Percentiles rank a stretch among this genome's conserved stretches.
Evolutionary conservation across 2,329 filamentous ascomycete genomes (phyloP).

Genomic region (Aspergillus bombycis): DNA sequence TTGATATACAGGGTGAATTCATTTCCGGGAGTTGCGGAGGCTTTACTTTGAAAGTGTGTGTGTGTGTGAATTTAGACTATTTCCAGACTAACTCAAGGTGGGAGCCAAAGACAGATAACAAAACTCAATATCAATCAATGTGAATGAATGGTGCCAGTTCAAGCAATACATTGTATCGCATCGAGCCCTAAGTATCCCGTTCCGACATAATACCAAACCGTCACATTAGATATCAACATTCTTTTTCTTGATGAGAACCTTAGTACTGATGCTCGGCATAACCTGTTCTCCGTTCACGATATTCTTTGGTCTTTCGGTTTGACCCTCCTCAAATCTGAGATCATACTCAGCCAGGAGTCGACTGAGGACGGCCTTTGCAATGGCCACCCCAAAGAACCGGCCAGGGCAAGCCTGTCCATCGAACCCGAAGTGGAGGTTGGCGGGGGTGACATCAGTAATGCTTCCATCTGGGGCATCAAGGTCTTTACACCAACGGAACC

Average conservation of each 20-base stretch:
- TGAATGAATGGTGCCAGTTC: not conserved
- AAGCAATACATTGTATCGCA: not conserved
- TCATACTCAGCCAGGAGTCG: constrained; percentile 35
- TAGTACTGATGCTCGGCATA: constrained; percentile 26
- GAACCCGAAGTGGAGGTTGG: constrained; percentile 33
- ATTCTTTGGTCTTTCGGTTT: constrained; percentile 25
- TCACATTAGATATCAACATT: constrained; percentile 2
- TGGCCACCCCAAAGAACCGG: constrained; percentile 27
- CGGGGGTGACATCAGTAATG: constrained; percentile 23
- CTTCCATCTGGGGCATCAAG: constrained; percentile 18
- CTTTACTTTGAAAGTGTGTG: not conserved
- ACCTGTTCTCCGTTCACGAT: constrained; percentile 33
- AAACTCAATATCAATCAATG: not conserved
- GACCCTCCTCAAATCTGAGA: constrained; percentile 27
- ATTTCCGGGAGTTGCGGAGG: not conserved
- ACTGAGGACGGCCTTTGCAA: constrained; percentile 32
- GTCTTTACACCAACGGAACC: constrained; percentile 33
- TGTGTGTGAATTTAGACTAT: not conserved
- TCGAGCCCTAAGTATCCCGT: not conserved
- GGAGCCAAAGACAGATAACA: not conserved
- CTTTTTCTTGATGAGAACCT: constrained; percentile 28
- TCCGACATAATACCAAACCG: not conserved
- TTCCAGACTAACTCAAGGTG: not conserved
- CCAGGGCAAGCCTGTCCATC: constrained; percentile 31
- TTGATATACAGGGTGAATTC: constrained; percentile 20